Base-by-base conservation (phyloP, 2,329 filamentous ascomycete genomes). In the Ophiocordyceps camponoti-floridani region DNA sequence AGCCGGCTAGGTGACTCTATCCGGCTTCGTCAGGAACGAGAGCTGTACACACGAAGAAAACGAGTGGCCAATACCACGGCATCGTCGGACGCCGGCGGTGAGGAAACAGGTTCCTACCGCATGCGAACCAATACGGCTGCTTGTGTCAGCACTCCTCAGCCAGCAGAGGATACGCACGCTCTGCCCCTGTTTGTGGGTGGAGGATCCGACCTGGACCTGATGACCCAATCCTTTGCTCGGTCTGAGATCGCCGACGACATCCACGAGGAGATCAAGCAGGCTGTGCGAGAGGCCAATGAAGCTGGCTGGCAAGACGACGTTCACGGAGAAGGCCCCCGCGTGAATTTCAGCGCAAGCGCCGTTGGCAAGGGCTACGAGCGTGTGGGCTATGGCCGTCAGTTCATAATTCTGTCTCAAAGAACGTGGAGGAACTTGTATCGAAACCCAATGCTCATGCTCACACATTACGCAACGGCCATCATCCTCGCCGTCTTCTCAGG, bases 391-490 rank as follows among this genome's bases (percentile, higher is more conserved):
- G 55, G 73, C 9, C 73, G 81, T 40, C 91, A 98, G 61, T 96
- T 98, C 62, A 57, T 80, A 45, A 95, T 98, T 53, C 69, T 98
- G 12, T 94, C 89, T 0, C 74, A 79, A 54, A 78, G 91, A 41
- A 98, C 91, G 0, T 98, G 89, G 89, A 87, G 84, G 57, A 98
- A 98, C 57, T 72, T 98, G 7, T 96, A 98, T 67, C 80, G 91
- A 46, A 95, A 98, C 60, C 91, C 91, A 1, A 88, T 96, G 75
- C 69, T 98, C 47, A 98, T 98, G 91, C 74, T 98, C 47, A 95
- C 88, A 0, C 91, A 98, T 63, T 98, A 96, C 58, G 91, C 91
- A 35, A 96, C 95, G 52, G 87, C 91, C 8, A 96, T 98, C 48
- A 66, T 96, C 0, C 74, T 98, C 6, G 91, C 88, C 2, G 89